Base-by-base conservation (phyloP, 768 basidiomycete genomes). In the Ramaria rubella region DNA sequence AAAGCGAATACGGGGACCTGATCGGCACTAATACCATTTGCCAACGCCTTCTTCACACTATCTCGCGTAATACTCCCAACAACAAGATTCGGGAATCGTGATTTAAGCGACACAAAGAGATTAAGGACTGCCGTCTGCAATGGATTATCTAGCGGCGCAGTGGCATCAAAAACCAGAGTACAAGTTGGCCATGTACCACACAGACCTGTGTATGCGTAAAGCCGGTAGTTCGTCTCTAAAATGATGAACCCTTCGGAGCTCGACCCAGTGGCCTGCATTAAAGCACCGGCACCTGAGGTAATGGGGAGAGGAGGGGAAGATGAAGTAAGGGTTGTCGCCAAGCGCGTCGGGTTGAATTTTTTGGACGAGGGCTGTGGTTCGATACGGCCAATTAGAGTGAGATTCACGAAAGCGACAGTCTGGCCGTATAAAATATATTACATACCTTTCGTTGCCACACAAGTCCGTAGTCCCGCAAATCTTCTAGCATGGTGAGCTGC, bases 171-270 rank as follows among this genome's bases (percentile, higher is more conserved):
- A 40, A 54, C 48, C 60, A 58, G 60, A 60, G 58, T 60, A 52
- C 8, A 36, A 51, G 36, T 57, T 49, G 34, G 62, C 62, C 60
- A 57, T 54, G 58, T 58, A 69, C 56, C 53, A 36, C 29, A 56
- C 73, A 51, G 69, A 94, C 94, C 87, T 33, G 96, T 99, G 70
- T 99, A 99, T 4, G 96, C 96, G 68, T 98, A 99, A 60, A 99
- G 74, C 62, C 94, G 87, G 74, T 97, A 98, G 74, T 99, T 98
- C 19, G 96, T 98, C 75, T 99, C 96, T 42, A 99, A 78, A 62
- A 98, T 85, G 63, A 98, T 87, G 75, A 96, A 98, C 14, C 94
- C 92, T 69, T 95, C 68, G 44, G 83, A 65, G 77, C 72, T 62
- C 84, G 77, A 30, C 21, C 29, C 55, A 15, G 44, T 33, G 56